Base-by-base conservation (phyloP, 1,284 basidiomycete species). In the Ganoderma resinaceum region DNA sequence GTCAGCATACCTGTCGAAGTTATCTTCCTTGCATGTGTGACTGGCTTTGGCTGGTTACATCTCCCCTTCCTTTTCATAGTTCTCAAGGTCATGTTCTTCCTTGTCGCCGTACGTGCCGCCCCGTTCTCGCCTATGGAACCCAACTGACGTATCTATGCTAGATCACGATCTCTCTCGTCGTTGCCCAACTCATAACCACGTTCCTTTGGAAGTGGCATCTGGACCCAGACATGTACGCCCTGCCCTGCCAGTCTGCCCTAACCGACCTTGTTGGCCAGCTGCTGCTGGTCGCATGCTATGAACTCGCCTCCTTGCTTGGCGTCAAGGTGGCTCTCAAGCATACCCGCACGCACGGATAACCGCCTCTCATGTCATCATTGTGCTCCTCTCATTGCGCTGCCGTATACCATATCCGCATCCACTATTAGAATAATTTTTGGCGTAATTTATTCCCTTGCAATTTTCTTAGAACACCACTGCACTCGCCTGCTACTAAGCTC, bases 191-290 rank as follows among this genome's bases (percentile, higher is more conserved):
- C 12, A 83, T 97, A 40, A 97, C 96, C 0, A 82, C 90, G 57
- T 89, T 91, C 76, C 86, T 98, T 49, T 98, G 96, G 96, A 87
- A 87, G 29, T 88, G 85, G 67, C 86, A 91, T 46, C 86, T 92
- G 60, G 97, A 99, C 78, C 97, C 97, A 14, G 96, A 98, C 79
- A 93, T 94, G 80, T 98, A 98, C 79, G 95, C 95, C 2, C 83
- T 99, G 23, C 97, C 97, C 2, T 89, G 97, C 46, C 95, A 98
- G 72, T 95, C 94, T 1, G 93, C 95, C 0, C 78, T 95, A 43
- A 91, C 98, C 81, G 97, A 99, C 79, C 89, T 98, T 60, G 80
- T 95, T n/a, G 96, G 95, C 9, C 96, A 98, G 79, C 79, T 93
- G 11, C 81, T 98, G 23, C 88, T 99, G 6, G 92, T 92, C 3